phyloP scores from a whole-genome alignment of 2,329 filamentous ascomycete species.

The Phyllosticta citriasiana region DNA sequence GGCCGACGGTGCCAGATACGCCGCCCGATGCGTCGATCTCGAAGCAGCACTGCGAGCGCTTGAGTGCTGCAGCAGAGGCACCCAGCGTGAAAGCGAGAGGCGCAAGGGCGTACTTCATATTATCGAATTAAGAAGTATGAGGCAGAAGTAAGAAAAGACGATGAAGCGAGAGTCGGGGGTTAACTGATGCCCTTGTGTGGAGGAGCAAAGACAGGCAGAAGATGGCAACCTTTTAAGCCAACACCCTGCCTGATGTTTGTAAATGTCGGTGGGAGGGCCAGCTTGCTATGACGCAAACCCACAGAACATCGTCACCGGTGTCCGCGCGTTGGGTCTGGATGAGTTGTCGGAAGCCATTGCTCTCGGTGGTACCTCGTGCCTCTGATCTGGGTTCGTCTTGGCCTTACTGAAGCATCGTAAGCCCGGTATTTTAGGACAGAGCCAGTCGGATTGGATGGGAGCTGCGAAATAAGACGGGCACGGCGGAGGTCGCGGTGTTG shows the following conservation, averaged over 20 bases:
- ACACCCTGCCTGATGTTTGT: not conserved
- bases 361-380: not conserved
- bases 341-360: not conserved
- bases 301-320: not conserved
- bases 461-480: not conserved
- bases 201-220: not conserved
- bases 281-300: not conserved
- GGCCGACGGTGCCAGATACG: slow-evolving; percentile 45
- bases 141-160: not conserved
- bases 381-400: not conserved
- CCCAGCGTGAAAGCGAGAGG: slow-evolving; percentile 15
- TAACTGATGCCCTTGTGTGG: not conserved
- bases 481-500: not conserved
- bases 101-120: slow-evolving; percentile 15
- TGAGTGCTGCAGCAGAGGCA: slow-evolving; percentile 14
- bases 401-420: not conserved
- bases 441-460: not conserved
- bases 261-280: not conserved
- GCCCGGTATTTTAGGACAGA: not conserved
- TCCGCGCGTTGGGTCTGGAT: not conserved
- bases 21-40: slow-evolving; percentile 41
- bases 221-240: not conserved
- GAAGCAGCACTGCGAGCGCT: slow-evolving; percentile 35
- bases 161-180: not conserved
- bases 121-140: slow-evolving; percentile 6